A percentile compares a stretch with the other conserved stretches of the same genome.
These are phyloP conservation scores for Penicillium alfredii DNA, from an alignment of 495 filamentous ascomycete genomes.

Conservation along the genomic window DNA sequence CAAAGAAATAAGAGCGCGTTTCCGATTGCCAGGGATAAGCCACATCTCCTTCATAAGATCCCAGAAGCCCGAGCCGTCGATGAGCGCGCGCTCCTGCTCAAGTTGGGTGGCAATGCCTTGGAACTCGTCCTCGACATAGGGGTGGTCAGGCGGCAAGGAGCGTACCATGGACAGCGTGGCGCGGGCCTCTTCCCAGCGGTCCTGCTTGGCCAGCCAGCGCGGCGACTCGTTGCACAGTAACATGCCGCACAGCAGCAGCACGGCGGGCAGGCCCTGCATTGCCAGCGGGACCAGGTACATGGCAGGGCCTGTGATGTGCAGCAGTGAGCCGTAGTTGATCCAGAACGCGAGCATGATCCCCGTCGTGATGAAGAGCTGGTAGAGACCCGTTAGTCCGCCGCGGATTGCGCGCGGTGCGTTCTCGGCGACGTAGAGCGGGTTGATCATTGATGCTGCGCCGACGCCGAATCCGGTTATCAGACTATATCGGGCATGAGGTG, in stretches of 20 bases:
- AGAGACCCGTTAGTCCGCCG: slow-evolving; percentile 62
- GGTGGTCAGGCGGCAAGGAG: slow-evolving; percentile 47
- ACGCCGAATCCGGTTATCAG: slow-evolving; percentile 63
- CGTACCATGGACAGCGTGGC: slow-evolving; percentile 50
- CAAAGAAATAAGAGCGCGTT: slow-evolving; percentile 50
- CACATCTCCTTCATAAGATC: slow-evolving; percentile 68
- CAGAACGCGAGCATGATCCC: slow-evolving; percentile 65
- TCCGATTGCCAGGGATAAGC: slow-evolving; percentile 58
- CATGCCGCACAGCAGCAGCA: slow-evolving; percentile 55
- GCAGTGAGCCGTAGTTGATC: slow-evolving; percentile 56
- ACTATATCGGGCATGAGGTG: slow-evolving; percentile 12
- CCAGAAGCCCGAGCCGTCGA: slow-evolving; percentile 56
- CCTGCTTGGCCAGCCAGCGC: slow-evolving; percentile 62
- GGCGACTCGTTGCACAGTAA: slow-evolving; percentile 61
- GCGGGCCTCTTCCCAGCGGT: slow-evolving; percentile 63
- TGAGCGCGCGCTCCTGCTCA: slow-evolving; percentile 60
- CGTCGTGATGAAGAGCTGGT: slow-evolving; percentile 59
- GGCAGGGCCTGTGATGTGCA: slow-evolving; percentile 45
- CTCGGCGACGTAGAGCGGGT: slow-evolving; percentile 54
- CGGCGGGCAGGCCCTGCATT: slow-evolving; percentile 59
- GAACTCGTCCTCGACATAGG: slow-evolving; percentile 61
- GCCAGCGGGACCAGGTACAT: slow-evolving; percentile 64
- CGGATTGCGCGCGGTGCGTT: slow-evolving; percentile 68
- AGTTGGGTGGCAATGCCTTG: slow-evolving; percentile 58
- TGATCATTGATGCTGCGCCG: slow-evolving; percentile 59